Conservation (phyloP, 768 basidiomycete genomes). For the Pleurotus tuoliensis region DNA sequence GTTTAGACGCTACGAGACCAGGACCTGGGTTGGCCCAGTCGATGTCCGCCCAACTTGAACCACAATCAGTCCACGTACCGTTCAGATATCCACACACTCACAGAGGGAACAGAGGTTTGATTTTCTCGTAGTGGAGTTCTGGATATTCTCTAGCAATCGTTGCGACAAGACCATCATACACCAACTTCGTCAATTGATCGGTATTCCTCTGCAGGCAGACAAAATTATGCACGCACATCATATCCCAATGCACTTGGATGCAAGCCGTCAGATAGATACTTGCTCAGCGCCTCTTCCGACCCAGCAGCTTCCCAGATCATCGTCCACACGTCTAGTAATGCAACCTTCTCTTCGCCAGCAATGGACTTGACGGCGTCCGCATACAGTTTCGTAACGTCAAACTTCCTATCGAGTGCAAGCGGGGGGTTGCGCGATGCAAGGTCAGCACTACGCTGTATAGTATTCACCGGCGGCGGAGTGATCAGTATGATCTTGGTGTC, state of each 20-base stretch:
- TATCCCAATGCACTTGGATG: slow-evolving; percentile 80
- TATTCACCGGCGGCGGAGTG: slow-evolving; percentile 82
- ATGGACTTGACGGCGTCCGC: slow-evolving; percentile 67
- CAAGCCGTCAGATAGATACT: slow-evolving; percentile 69
- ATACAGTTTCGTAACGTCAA: slow-evolving; percentile 61
- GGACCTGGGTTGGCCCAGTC: slow-evolving; percentile 16
- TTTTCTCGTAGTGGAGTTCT: slow-evolving; percentile 61
- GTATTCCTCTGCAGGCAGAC: not conserved
- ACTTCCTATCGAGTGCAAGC: slow-evolving; percentile 51
- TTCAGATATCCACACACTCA: slow-evolving; percentile 32
- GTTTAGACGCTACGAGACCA: not conserved
- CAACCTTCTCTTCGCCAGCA: slow-evolving; percentile 49
- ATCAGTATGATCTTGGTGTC: slow-evolving; percentile 74
- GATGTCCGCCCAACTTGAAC: slow-evolving; percentile 33
- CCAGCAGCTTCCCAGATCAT: slow-evolving; percentile 73
- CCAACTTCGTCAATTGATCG: slow-evolving; percentile 39
- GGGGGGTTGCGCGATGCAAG: slow-evolving; percentile 49
- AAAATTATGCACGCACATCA: slow-evolving; percentile 38
- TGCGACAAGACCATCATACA: slow-evolving; percentile 59
- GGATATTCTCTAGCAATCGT: slow-evolving; percentile 58
- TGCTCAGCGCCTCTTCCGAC: slow-evolving; percentile 48
- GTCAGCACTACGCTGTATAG: slow-evolving; percentile 49
- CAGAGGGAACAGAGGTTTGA: slow-evolving; percentile 56
- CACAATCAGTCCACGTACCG: not conserved
- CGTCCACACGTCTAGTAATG: slow-evolving; percentile 74